Evolutionary conservation across 768 basidiomycete genomes (phyloP).

Genomic region (Boletus huronensis): DNA sequence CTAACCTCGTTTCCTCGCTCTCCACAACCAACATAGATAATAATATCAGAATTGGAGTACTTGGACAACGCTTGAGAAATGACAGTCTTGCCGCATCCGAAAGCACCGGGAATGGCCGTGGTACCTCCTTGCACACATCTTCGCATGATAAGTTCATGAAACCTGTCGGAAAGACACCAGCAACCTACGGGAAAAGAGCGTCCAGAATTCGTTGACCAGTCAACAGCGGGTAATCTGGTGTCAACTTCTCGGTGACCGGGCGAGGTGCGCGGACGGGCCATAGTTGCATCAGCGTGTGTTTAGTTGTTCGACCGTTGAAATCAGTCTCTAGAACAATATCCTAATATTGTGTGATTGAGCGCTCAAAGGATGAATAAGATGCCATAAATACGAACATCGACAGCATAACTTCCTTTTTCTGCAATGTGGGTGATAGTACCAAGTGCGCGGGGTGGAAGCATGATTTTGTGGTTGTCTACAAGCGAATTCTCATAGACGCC

Average conservation of each 20-base stretch:
- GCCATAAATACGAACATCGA: constrained; percentile 58
- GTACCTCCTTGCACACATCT: constrained; percentile 97
- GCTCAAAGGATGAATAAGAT: background rate
- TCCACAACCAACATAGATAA: constrained; percentile 98
- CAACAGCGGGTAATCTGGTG: constrained; percentile 84
- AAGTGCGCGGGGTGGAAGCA: constrained; percentile 89
- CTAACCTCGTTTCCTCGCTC: constrained; percentile 94
- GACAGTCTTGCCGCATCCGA: constrained; percentile 98
- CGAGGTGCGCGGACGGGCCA: constrained; percentile 99
- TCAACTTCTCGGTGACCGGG: constrained; percentile 93
- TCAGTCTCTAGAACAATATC: constrained; percentile 96
- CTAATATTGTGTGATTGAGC: constrained; percentile 36
- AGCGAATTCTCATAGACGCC: constrained; percentile 96
- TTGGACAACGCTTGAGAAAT: constrained; percentile 98
- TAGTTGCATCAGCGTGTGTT: constrained; percentile 95
- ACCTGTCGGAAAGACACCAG: background rate
- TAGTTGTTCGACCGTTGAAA: constrained; percentile 90
- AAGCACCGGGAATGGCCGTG: constrained; percentile 97
- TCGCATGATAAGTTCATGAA: constrained; percentile 1
- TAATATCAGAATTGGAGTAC: constrained; percentile 98
- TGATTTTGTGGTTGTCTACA: constrained; percentile 94
- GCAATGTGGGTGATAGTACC: constrained; percentile 93
- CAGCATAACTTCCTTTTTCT: constrained; percentile 89
- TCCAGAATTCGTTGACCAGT: constrained; percentile 98
- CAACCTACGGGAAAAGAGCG: constrained; percentile 86